Conservation (phyloP, 495 filamentous ascomycete species). For the Penicillium silybi region DNA sequence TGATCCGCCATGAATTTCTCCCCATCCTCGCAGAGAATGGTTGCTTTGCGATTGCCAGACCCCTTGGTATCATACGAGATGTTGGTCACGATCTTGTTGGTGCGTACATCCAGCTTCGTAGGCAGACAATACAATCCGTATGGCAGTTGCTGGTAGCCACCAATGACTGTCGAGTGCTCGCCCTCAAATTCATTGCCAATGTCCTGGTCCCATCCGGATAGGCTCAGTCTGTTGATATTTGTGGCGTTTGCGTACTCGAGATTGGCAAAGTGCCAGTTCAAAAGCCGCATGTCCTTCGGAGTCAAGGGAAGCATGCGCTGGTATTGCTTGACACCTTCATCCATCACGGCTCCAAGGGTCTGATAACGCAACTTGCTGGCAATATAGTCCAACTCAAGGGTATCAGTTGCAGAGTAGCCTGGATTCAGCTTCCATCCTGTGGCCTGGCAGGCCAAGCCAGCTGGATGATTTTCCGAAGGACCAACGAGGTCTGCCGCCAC, state of each 20-base stretch:
- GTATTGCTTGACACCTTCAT: conserved; percentile 85
- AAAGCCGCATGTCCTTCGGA: conserved; percentile 78
- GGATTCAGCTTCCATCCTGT: conserved; percentile 80
- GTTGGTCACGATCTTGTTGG: conserved; percentile 61
- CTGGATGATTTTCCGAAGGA: conserved; percentile 58
- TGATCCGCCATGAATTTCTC: conserved; percentile 73
- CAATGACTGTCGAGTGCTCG: conserved; percentile 84
- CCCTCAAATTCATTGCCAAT: conserved; percentile 97
- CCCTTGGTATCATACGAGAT: conserved; percentile 61
- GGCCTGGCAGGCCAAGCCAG: conserved; percentile 62
- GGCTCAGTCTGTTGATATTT: conserved; percentile 79
- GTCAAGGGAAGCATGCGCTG: conserved; percentile 76
- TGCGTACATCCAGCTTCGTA: conserved; percentile 72
- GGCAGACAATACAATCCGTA: conserved; percentile 75
- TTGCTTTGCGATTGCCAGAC: conserved; percentile 40
- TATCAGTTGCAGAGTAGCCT: conserved; percentile 57
- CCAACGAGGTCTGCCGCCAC: conserved; percentile 54
- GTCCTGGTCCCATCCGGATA: conserved; percentile 93
- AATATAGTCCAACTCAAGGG: conserved; percentile 69
- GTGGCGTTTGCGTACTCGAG: conserved; percentile 95
- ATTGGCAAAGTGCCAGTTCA: conserved; percentile 99
- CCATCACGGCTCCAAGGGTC: conserved; percentile 82
- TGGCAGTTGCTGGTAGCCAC: conserved; percentile 88
- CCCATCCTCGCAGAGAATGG: conserved; percentile 76
- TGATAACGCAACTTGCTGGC: conserved; percentile 57